Evolutionary conservation across 352 stramenopile genomes (phyloP).

Genomic region (Phytopythium ostracodes): DNA sequence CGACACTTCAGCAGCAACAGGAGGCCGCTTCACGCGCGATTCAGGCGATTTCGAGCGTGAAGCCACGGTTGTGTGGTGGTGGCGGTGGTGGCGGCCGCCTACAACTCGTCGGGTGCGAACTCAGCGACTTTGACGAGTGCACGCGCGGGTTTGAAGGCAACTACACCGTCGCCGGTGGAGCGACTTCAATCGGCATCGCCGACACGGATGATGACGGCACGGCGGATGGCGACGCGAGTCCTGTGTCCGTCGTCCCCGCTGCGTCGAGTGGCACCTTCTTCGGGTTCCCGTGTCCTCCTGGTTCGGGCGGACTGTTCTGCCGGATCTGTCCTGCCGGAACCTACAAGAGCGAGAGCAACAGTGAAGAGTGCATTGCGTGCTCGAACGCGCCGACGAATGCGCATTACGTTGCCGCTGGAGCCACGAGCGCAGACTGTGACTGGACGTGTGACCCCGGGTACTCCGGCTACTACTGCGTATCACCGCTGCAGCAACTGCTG

Average conservation of each 20-base stretch:
- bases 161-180: conserved; percentile 69
- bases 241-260: conserved; percentile 23
- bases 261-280: conserved; percentile 66
- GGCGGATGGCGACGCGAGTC: neutral
- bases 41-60: conserved; percentile 16
- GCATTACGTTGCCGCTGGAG: conserved; percentile 52
- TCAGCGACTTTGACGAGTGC: conserved; percentile 60
- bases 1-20: conserved; percentile 1
- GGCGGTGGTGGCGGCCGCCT: conserved; percentile 65
- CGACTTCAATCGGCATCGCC: conserved; percentile 22
- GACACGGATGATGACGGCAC: conserved; percentile 11
- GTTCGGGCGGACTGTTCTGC: conserved; percentile 71
- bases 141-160: conserved; percentile 71
- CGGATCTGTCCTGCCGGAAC: conserved; percentile 50
- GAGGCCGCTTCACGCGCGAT: neutral
- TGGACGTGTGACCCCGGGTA: conserved; percentile 79
- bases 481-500: conserved; percentile 69
- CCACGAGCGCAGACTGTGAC: conserved; percentile 45
- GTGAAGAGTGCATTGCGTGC: conserved; percentile 61
- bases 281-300: conserved; percentile 73
- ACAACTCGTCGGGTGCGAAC: conserved; percentile 64
- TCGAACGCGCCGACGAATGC: conserved; percentile 61
- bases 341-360: conserved; percentile 79
- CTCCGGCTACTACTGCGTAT: conserved; percentile 66
- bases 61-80: conserved; percentile 48